phyloP scores from a whole-genome alignment of 495 filamentous ascomycete species.

The Penicillium samsonianum region DNA sequence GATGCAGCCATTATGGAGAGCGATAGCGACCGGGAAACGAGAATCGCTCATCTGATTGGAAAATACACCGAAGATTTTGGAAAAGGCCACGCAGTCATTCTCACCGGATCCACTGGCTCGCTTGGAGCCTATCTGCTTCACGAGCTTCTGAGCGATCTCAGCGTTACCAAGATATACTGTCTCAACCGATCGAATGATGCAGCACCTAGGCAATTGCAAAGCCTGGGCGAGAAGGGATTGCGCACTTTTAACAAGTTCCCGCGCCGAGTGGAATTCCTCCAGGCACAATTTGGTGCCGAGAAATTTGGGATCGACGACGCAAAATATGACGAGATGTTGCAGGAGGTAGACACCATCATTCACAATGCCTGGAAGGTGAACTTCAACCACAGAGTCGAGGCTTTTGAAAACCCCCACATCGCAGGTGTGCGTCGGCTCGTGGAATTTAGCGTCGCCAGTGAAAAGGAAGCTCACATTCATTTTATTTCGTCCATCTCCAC shows the following conservation, averaged over 20 bases:
- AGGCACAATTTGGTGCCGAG: constrained; percentile 13
- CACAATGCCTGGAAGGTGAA: constrained; percentile 65
- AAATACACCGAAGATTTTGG: background rate
- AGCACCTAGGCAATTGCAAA: constrained; percentile 19
- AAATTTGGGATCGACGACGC: constrained; percentile 14
- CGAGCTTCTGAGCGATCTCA: constrained; percentile 35
- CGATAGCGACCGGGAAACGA: background rate
- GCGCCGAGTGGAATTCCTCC: constrained; percentile 39
- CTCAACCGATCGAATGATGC: constrained; percentile 48
- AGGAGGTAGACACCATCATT: constrained; percentile 47
- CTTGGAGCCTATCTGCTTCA: constrained; percentile 58
- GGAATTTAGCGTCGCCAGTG: constrained; percentile 45
- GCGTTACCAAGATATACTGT: constrained; percentile 53
- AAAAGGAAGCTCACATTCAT: constrained; percentile 42
- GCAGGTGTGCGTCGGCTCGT: constrained; percentile 50
- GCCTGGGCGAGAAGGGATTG: constrained; percentile 20
- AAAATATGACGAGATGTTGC: constrained; percentile 14
- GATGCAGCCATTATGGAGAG: background rate
- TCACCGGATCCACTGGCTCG: constrained; percentile 60
- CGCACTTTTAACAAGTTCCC: constrained; percentile 7
- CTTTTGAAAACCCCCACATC: constrained; percentile 56
- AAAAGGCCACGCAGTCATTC: constrained; percentile 50
- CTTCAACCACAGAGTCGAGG: constrained; percentile 55
- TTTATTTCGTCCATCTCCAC: constrained; percentile 56
- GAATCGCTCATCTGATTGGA: background rate